Evolutionary conservation across 2,329 filamentous ascomycete species (phyloP).

Genomic region (Neofusicoccum parvum): DNA sequence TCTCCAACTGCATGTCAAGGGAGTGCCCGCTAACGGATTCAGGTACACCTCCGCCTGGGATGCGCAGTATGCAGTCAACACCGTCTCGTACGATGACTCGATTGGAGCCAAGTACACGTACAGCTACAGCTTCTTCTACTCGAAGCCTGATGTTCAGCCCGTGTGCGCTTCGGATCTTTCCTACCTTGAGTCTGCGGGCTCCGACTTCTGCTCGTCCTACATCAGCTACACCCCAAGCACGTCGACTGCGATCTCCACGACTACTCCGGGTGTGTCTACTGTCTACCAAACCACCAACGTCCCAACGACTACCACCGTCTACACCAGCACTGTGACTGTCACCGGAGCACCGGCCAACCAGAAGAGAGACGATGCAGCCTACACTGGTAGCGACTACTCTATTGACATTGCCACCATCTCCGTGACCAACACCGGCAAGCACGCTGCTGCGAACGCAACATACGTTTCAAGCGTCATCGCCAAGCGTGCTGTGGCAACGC

Average conservation of each 20-base stretch:
- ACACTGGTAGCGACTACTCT: neutral
- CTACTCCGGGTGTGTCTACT: neutral
- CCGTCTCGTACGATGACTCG: neutral
- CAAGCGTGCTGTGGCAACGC: neutral
- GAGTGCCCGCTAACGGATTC: too few species aligned
- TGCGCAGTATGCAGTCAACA: neutral
- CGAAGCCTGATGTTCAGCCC: neutral
- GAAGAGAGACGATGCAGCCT: neutral
- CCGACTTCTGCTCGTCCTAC: neutral
- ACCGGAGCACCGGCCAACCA: neutral
- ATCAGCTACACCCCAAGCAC: conserved; percentile 4
- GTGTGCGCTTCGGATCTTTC: neutral
- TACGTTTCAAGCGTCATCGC: neutral
- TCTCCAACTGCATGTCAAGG: too few species aligned
- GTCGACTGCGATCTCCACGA: neutral
- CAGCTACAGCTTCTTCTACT: conserved; percentile 4
- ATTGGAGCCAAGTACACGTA: conserved; percentile 6
- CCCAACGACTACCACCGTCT: neutral
- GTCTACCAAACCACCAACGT: neutral
- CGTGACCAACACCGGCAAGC: neutral
- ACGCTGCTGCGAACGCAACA: neutral
- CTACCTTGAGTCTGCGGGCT: neutral
- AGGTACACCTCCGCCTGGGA: neutral
- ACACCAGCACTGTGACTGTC: neutral
- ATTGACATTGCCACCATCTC: neutral